phyloP scores from a whole-genome alignment of 352 stramenopile genomes.

The Elongisporangium undulatum region DNA sequence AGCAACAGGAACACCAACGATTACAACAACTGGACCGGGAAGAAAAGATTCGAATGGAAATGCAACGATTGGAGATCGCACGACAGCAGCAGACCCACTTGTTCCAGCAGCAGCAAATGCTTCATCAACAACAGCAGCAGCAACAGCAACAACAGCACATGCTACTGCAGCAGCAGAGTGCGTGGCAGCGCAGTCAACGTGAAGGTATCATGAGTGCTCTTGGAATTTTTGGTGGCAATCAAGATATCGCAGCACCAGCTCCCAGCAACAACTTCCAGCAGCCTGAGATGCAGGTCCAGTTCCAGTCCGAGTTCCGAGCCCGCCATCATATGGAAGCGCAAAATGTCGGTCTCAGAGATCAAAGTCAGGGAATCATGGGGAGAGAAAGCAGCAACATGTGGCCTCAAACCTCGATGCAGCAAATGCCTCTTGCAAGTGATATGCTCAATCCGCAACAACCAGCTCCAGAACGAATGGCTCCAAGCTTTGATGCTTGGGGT shows the following conservation, averaged over 20 bases:
- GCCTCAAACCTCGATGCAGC: not conserved
- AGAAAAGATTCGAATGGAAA: slow-evolving; percentile 80
- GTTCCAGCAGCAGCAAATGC: slow-evolving; percentile 47
- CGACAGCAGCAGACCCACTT: slow-evolving; percentile 63
- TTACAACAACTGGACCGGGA: slow-evolving; percentile 64
- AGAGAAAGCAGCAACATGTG: slow-evolving; percentile 1
- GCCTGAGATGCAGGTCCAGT: slow-evolving; percentile 36
- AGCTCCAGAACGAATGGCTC: slow-evolving; percentile 11
- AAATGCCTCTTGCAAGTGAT: not conserved
- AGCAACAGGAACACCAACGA: slow-evolving; percentile 68
- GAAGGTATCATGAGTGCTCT: slow-evolving; percentile 77
- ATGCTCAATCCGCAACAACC: slow-evolving; percentile 4
- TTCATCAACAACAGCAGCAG: slow-evolving; percentile 38
- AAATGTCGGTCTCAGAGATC: slow-evolving; percentile 5
- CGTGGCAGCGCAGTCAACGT: slow-evolving; percentile 69
- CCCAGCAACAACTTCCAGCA: slow-evolving; percentile 23
- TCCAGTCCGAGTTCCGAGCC: slow-evolving; percentile 43
- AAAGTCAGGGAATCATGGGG: not conserved
- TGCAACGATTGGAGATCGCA: slow-evolving; percentile 71
- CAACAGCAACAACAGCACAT: slow-evolving; percentile 71
- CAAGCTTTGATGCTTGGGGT: slow-evolving; percentile 27
- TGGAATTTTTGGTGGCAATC: slow-evolving; percentile 52
- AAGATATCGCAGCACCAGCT: slow-evolving; percentile 13
- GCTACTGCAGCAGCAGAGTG: slow-evolving; percentile 68
- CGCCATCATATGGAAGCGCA: slow-evolving; percentile 29